These are phyloP conservation scores for Suillus ampliporus DNA, from an alignment of 768 basidiomycete species.

Conservation along the genomic window DNA sequence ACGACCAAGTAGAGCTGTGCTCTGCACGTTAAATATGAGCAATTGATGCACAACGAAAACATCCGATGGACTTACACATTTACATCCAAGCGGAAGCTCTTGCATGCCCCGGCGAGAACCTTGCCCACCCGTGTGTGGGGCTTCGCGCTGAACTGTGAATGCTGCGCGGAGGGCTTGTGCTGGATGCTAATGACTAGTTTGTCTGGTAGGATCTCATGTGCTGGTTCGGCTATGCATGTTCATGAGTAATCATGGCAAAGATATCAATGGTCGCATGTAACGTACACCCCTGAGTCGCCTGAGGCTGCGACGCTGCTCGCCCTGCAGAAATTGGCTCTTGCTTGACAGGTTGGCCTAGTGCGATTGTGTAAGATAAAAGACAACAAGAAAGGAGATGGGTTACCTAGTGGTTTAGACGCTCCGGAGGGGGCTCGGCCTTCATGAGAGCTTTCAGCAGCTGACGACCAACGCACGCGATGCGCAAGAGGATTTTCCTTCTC, in stretches of 20 bases:
- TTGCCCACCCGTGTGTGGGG: slow-evolving; percentile 36
- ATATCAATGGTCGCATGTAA: not conserved
- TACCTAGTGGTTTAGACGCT: not conserved
- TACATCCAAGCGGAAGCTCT: slow-evolving; percentile 32
- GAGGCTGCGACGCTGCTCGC: not conserved
- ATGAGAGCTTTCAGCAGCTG: not conserved
- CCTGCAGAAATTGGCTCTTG: not conserved
- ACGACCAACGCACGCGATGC: not conserved
- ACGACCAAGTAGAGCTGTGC: slow-evolving; percentile 33
- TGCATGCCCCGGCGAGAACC: slow-evolving; percentile 33
- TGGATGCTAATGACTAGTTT: slow-evolving; percentile 33
- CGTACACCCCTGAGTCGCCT: not conserved
- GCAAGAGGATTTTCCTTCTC: not conserved
- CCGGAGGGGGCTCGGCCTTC: not conserved
- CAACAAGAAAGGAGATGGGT: too few species aligned
- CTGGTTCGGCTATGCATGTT: not conserved
- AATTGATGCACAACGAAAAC: not conserved
- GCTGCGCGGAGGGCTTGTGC: slow-evolving; percentile 34
- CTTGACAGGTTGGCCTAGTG: not conserved
- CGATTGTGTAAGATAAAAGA: not conserved
- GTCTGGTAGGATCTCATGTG: not conserved
- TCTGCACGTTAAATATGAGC: slow-evolving; percentile 14
- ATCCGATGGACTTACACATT: slow-evolving; percentile 21
- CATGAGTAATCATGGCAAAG: not conserved
- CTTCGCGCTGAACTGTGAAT: slow-evolving; percentile 39